phyloP scores from a whole-genome alignment of 345 rosid species.

The Erucastrum elatum region DNA sequence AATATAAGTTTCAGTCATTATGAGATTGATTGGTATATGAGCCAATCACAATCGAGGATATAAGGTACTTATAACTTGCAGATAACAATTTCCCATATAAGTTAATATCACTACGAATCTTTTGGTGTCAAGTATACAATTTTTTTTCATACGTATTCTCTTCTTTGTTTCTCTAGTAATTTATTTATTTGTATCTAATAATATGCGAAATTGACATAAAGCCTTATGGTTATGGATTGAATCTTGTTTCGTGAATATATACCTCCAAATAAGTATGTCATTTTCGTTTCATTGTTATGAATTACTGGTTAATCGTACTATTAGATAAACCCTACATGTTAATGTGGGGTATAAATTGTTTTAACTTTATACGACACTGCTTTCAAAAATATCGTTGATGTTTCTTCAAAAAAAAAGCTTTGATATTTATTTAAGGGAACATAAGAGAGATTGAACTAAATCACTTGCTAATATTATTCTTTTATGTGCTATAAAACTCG shows the following conservation, averaged over 20 bases:
- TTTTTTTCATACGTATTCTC: slow-evolving; percentile 4
- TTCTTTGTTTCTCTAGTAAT: background rate
- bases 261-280: slow-evolving; percentile 29
- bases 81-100: slow-evolving; percentile 74
- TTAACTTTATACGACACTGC: background rate
- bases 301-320: background rate
- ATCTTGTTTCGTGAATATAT: slow-evolving; percentile 28
- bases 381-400: background rate
- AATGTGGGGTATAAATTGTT: background rate
- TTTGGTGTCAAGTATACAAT: slow-evolving; percentile 41
- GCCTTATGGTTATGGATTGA: slow-evolving; percentile 9
- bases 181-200: background rate
- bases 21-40: background rate
- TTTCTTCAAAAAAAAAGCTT: background rate
- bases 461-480: too few species aligned
- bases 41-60: slow-evolving; percentile 46
- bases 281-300: background rate
- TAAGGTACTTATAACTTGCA: slow-evolving; percentile 62
- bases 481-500: too few species aligned
- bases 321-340: background rate
- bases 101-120: slow-evolving; percentile 62
- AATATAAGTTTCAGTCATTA: slow-evolving; percentile 11
- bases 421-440: background rate
- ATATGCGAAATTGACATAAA: slow-evolving; percentile 51
- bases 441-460: too few species aligned